phyloP scores from a whole-genome alignment of 768 basidiomycete genomes.

The Scleroderma citrinum region DNA sequence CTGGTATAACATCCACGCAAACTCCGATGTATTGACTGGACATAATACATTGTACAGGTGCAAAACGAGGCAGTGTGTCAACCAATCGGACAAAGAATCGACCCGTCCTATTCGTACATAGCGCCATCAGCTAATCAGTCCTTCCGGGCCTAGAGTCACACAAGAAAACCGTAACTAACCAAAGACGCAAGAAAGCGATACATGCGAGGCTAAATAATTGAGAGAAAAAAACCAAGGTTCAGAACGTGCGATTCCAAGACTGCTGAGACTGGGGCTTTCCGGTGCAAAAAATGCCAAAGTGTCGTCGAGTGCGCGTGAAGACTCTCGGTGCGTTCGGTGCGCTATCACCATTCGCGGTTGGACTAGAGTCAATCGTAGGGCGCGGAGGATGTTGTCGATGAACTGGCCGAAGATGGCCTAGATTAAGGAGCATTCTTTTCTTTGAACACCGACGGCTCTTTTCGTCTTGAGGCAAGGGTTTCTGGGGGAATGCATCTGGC shows the following conservation, averaged over 20 bases:
- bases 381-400: constrained; percentile 20
- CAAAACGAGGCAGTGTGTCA: neutral
- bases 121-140: neutral
- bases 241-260: constrained; percentile 4
- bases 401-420: constrained; percentile 18
- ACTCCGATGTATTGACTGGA: neutral
- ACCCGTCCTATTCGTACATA: neutral
- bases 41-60: neutral
- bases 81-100: neutral
- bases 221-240: neutral
- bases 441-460: neutral
- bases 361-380: constrained; percentile 7
- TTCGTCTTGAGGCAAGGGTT: constrained; percentile 9
- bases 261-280: constrained; percentile 17
- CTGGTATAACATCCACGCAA: neutral
- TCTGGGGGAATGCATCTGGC: constrained; percentile 31
- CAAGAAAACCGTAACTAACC: constrained; percentile 4
- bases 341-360: constrained; percentile 5
- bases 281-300: constrained; percentile 36
- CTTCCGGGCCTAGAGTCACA: neutral
- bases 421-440: constrained; percentile 9
- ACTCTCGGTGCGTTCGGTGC: constrained; percentile 7
- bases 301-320: constrained; percentile 13
- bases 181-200: constrained; percentile 2
- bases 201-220: neutral